phyloP scores from a whole-genome alignment of 768 basidiomycete species.

The Porphyrellus cyaneotinctus region DNA sequence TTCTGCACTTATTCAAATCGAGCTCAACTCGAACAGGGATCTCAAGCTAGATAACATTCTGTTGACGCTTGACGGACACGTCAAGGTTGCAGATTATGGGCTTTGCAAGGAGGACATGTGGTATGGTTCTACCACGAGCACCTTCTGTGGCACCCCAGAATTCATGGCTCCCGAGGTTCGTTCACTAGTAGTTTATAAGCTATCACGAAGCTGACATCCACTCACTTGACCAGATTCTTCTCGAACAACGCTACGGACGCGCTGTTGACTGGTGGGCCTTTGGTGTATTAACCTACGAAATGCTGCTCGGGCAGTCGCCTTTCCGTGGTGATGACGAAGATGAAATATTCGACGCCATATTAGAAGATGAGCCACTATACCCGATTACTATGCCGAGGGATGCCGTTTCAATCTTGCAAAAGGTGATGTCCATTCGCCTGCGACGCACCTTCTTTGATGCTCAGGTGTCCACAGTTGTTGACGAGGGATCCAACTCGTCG shows the following conservation, averaged over 20 bases:
- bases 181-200: neutral
- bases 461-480: slow-evolving; percentile 55
- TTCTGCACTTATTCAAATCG: neutral
- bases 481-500: slow-evolving; percentile 89
- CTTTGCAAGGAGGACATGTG: slow-evolving; percentile 99
- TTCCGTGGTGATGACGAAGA: slow-evolving; percentile 99
- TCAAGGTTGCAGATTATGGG: slow-evolving; percentile 99
- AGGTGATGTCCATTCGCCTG: slow-evolving; percentile 44
- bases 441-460: neutral
- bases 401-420: slow-evolving; percentile 91
- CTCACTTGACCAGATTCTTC: slow-evolving; percentile 64
- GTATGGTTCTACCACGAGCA: slow-evolving; percentile 92
- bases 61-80: slow-evolving; percentile 93
- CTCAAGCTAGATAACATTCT: slow-evolving; percentile 98
- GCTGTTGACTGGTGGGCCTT: slow-evolving; percentile 99
- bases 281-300: slow-evolving; percentile 97
- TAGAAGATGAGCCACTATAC: slow-evolving; percentile 97
- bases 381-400: slow-evolving; percentile 99
- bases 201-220: slow-evolving; percentile 1
- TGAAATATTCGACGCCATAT: slow-evolving; percentile 98
- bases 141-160: slow-evolving; percentile 98
- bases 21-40: slow-evolving; percentile 54
- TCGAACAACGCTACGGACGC: slow-evolving; percentile 98
- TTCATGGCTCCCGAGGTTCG: slow-evolving; percentile 99
- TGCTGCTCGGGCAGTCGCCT: slow-evolving; percentile 97